Base-by-base conservation (phyloP, 2,329 filamentous ascomycete genomes). In the Periglandula ipomoeae region DNA sequence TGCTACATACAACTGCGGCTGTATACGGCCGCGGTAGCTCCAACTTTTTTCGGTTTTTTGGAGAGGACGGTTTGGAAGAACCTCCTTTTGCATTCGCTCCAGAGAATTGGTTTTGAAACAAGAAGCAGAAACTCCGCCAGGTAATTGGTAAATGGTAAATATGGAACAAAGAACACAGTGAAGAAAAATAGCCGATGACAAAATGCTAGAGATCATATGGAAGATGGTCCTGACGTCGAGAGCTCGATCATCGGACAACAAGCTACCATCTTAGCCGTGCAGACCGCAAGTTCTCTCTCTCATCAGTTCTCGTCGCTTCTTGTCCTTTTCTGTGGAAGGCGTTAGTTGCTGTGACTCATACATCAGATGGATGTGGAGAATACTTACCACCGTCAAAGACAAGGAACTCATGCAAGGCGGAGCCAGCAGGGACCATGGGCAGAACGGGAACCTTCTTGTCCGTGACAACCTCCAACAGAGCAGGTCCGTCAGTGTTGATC, bases 381-480 rank as follows among this genome's bases (percentile, higher is more conserved):
- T 37, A 57, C 65, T 56, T 58, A 65, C 65, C 64, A 52, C 55
- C 58, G 37, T 69, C 66, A 42, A 56, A 56, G 22, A 60, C 55
- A 37, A 97, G 75, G 71, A 97, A 96, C 69, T 97, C 93, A 65
- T 97, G 89, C 60, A 98, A 75, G 51, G 78, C 91, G 53, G 79
- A 84, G 34, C 93, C 93, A 35, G 81, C 84, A 3, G 91, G 91
- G 42, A 98, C 93, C 93, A 97, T 97, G 34, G 93, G 93, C 61
- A 97, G 72, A n/a, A 98, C 91, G 42, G 91, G 91, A 23, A 93
- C 85, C 79, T 93, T 85, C 72, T 84, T 85, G 67, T 97, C 93
- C 4, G 88, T 93, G 46, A 95, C 77, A 47, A 98, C 85, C 71
- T 97, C 91, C 52, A 98, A 75, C 55, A 97, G 77, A 37, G 90